Conservation (phyloP, 345 rosid genomes). For the Anacardium occidentale region DNA sequence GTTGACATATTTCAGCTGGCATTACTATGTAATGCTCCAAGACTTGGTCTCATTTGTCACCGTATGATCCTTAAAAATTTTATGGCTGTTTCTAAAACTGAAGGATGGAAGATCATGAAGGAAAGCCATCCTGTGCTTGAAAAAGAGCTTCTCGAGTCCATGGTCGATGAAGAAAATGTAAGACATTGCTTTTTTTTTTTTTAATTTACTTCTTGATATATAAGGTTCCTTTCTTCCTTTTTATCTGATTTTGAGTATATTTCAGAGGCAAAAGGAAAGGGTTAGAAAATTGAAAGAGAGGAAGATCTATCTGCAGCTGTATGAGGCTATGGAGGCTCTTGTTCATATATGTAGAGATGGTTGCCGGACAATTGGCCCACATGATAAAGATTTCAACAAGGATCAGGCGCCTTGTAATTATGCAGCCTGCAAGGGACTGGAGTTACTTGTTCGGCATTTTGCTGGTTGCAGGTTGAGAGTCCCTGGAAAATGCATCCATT, state of each 20-base stretch:
- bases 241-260: slow-evolving; percentile 6
- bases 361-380: slow-evolving; percentile 84
- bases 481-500: slow-evolving; percentile 78
- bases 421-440: slow-evolving; percentile 78
- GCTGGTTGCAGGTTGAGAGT: slow-evolving; percentile 70
- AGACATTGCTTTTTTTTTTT: slow-evolving; percentile 9
- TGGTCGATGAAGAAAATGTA: slow-evolving; percentile 58
- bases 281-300: slow-evolving; percentile 48
- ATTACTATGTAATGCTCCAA: slow-evolving; percentile 72
- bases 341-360: slow-evolving; percentile 94
- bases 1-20: slow-evolving; percentile 83
- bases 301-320: slow-evolving; percentile 65
- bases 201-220: neutral
- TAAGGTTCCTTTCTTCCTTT: neutral
- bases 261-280: slow-evolving; percentile 54
- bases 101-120: slow-evolving; percentile 86
- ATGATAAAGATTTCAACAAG: slow-evolving; percentile 58
- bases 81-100: slow-evolving; percentile 42
- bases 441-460: slow-evolving; percentile 73
- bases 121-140: slow-evolving; percentile 77
- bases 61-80: slow-evolving; percentile 62
- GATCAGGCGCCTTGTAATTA: slow-evolving; percentile 57
- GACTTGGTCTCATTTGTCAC: slow-evolving; percentile 65
- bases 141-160: slow-evolving; percentile 55
- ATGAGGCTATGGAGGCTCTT: slow-evolving; percentile 92